Percentiles rank a stretch among this genome's conserved stretches.
These are phyloP conservation scores for Brassica rapa DNA, from an alignment of 345 rosid species.

Conservation along the genomic window DNA sequence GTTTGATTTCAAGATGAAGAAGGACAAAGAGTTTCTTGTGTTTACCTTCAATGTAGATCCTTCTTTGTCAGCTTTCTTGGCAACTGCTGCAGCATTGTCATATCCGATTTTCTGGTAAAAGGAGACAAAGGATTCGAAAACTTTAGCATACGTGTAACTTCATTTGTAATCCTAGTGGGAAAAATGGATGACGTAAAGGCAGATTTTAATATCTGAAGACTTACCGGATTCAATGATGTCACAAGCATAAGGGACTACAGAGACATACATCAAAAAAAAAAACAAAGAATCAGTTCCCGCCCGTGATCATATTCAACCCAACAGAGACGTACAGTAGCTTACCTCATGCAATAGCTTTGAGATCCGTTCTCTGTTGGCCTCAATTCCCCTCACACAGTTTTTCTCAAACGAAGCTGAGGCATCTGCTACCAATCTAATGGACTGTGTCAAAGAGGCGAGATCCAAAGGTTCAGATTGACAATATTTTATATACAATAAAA, in stretches of 20 bases:
- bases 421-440: conserved; percentile 84
- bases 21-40: conserved; percentile 8
- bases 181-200: neutral
- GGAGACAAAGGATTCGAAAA: conserved; percentile 6
- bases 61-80: conserved; percentile 97
- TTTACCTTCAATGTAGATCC: conserved; percentile 86
- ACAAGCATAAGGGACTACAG: conserved; percentile 92
- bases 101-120: conserved; percentile 84
- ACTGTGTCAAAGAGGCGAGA: conserved; percentile 47
- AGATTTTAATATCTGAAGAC: conserved; percentile 35
- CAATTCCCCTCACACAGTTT: conserved; percentile 88
- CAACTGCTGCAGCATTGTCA: conserved; percentile 98
- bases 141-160: conserved; percentile 4
- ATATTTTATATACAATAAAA: conserved; percentile 7
- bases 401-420: conserved; percentile 94
- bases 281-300: conserved; percentile 13
- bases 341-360: conserved; percentile 90
- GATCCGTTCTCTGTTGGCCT: conserved; percentile 86
- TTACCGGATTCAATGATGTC: conserved; percentile 95
- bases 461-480: neutral
- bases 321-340: no score
- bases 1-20: neutral
- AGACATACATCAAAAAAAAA: neutral
- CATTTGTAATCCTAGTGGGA: neutral
- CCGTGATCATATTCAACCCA: neutral